phyloP scores from a whole-genome alignment of 768 basidiomycete species.

The Auricularia cornea region DNA sequence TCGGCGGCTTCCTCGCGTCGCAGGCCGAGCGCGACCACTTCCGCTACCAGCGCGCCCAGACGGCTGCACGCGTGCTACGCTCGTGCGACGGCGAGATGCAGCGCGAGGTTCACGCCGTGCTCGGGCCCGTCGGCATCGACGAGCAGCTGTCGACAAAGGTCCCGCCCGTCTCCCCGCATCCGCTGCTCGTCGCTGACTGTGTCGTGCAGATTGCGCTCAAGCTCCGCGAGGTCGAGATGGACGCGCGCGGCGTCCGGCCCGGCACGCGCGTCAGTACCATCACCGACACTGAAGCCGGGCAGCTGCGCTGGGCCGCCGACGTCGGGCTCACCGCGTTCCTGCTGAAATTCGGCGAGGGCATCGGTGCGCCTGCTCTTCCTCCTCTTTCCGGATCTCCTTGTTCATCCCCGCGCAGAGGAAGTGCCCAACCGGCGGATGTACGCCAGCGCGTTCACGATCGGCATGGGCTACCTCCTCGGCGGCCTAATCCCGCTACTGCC shows the following conservation, averaged over 20 bases:
- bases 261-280: constrained; percentile 5
- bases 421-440: constrained; percentile 78
- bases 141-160: constrained; percentile 60
- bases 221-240: constrained; percentile 59
- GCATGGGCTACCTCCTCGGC: constrained; percentile 86
- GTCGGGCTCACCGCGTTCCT: constrained; percentile 90
- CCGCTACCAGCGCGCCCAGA: constrained; percentile 67
- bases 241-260: constrained; percentile 16
- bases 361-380: constrained; percentile 44
- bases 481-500: constrained; percentile 89
- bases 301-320: constrained; percentile 60
- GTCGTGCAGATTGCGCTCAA: constrained; percentile 50
- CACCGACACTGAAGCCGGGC: constrained; percentile 36
- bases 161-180: too few relatives aligned
- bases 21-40: constrained; percentile 96
- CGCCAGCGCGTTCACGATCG: constrained; percentile 90
- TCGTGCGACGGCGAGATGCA: constrained; percentile 95
- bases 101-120: constrained; percentile 81
- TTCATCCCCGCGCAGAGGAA: constrained; percentile 52
- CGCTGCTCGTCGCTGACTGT: too few relatives aligned
- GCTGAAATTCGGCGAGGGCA: constrained; percentile 90
- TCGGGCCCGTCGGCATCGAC: constrained; percentile 86
- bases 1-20: constrained; percentile 84
- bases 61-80: constrained; percentile 71
- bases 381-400: neutral